These are phyloP conservation scores for Diplodia intermedia DNA, from an alignment of 2,329 filamentous ascomycete species.

Conservation along the genomic window DNA sequence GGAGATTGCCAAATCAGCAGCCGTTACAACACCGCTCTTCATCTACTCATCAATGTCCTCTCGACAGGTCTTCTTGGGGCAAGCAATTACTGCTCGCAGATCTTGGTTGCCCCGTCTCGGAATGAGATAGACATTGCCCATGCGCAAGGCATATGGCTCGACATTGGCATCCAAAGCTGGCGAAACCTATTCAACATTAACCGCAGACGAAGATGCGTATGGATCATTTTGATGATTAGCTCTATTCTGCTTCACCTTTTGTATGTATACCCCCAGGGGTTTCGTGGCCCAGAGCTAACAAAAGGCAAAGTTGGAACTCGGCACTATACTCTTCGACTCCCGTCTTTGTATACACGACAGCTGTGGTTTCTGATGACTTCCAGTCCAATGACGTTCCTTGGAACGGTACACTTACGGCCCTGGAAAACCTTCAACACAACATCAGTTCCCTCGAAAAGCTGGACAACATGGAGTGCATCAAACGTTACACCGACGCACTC, in stretches of 20 bases:
- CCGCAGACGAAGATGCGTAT: not conserved
- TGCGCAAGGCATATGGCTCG: slow-evolving; percentile 46
- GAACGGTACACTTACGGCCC: not conserved
- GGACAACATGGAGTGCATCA: not conserved
- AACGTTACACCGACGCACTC: not conserved
- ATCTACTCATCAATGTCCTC: slow-evolving; percentile 45
- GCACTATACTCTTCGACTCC: not conserved
- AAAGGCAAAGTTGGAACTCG: slow-evolving; percentile 3
- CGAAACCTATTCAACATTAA: slow-evolving; percentile 43
- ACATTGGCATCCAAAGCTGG: slow-evolving; percentile 49
- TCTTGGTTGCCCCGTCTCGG: slow-evolving; percentile 13
- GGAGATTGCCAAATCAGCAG: not conserved
- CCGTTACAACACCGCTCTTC: slow-evolving; percentile 38
- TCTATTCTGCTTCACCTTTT: slow-evolving; percentile 19
- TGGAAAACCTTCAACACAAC: not conserved
- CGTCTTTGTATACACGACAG: not conserved
- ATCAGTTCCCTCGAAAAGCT: not conserved
- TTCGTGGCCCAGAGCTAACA: not conserved
- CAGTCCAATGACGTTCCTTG: not conserved
- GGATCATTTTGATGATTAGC: not conserved
- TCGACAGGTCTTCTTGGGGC: slow-evolving; percentile 2
- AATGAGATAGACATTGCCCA: slow-evolving; percentile 16
- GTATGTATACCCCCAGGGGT: not conserved
- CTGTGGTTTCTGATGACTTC: not conserved
- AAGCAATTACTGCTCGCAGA: slow-evolving; percentile 18